phyloP scores from a whole-genome alignment of 495 filamentous ascomycete genomes.

The Cenococcum geophilum region DNA sequence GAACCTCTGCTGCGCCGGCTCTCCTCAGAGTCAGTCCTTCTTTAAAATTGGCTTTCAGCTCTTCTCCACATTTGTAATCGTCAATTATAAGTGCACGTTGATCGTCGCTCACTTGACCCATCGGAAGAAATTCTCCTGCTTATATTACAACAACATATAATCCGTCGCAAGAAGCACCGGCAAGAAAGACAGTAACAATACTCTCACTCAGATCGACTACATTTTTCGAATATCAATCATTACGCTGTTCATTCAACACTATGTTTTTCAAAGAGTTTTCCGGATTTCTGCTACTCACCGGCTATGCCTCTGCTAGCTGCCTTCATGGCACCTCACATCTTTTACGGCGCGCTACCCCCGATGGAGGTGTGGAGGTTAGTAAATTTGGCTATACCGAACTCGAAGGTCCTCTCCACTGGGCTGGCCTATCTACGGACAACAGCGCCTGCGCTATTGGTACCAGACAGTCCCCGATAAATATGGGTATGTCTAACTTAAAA shows the following conservation, averaged over 20 bases:
- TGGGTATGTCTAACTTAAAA: slow-evolving; percentile 38
- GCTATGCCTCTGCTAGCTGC: background rate
- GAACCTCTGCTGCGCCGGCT: background rate
- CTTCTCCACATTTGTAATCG: background rate
- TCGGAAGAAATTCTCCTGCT: too few species aligned
- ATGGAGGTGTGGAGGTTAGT: slow-evolving; percentile 16
- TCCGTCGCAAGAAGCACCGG: too few species aligned
- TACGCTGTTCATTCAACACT: background rate
- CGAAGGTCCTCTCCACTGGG: slow-evolving; percentile 56
- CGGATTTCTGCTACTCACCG: background rate
- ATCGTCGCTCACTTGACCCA: background rate
- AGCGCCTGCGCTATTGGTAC: slow-evolving; percentile 48
- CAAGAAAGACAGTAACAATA: too few species aligned
- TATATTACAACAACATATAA: too few species aligned
- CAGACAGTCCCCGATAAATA: slow-evolving; percentile 58
- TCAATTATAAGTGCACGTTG: background rate
- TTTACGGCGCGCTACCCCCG: background rate
- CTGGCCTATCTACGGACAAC: slow-evolving; percentile 45
- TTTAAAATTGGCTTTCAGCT: background rate
- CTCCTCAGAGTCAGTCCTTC: background rate
- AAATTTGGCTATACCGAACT: slow-evolving; percentile 49
- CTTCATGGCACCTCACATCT: slow-evolving; percentile 1
- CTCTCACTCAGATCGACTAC: too few species aligned
- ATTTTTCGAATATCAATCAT: too few species aligned
- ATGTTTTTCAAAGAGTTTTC: background rate